Evolutionary conservation across 768 basidiomycete species (phyloP), one percentile per base, ranked within the genome.

Genomic region (Cystobasidium onofrii): DNA sequence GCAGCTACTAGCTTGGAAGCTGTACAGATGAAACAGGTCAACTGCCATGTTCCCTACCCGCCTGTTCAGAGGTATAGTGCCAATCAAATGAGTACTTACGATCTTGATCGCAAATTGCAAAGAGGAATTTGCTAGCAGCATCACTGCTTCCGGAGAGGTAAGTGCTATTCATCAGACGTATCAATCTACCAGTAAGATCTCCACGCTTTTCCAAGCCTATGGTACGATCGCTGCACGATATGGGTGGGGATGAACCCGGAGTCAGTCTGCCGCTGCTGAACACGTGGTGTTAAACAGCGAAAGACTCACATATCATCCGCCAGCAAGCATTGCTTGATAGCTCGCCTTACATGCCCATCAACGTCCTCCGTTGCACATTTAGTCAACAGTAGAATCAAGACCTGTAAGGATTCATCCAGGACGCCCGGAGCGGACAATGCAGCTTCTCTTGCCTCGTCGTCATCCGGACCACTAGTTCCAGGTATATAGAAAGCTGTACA

Each of bases 121-220:
- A 98, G 20, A 98, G 81, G 84, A 98, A 84, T 82, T 97, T 93
- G 12, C 94, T 94, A 1, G 89, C 85, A 17, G 89, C 84, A 77
- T 87, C 86, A 78, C 91, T 90, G 75, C 91, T 81, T 54, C 88
- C 84, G 0, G 84, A 79, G 76, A 94, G 88, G 76, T 90, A 89
- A 1, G 92, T 85, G 74, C 88, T 87, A 1, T 84, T 83, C 71
- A 98, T 84, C 25, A 97, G 83, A 20, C 93, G 86, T 34, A 97
- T 80, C 78, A 89, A 87, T 63, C 89, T 84, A 0, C 96, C 96
- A 1, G 97, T 82, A 9, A 89, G 81, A 78, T 90, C 88, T 17
- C 86, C 73, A 1, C 92, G 87, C 46, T 83, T 81, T 79, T 97
- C 92, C 27, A 98, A 83, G 1, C 90, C 86, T 10, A 80, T 82